phyloP scores from a whole-genome alignment of 805 yeast genomes.

The Ogataea salicorniae region DNA sequence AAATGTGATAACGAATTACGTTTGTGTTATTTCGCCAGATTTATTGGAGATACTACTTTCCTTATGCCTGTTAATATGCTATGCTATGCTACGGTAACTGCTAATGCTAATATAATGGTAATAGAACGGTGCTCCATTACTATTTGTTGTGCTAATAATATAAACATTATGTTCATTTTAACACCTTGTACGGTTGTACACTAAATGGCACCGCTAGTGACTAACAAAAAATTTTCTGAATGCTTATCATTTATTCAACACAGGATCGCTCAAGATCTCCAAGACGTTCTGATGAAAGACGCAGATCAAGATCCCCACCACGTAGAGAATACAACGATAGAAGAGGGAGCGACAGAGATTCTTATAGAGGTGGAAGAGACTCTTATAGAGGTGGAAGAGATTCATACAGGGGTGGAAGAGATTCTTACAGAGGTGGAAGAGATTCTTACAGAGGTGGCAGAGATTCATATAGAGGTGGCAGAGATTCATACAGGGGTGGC shows the following conservation, averaged over 20 bases:
- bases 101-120: too few relatives aligned
- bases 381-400: slow-evolving; percentile 19
- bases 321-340: slow-evolving; percentile 13
- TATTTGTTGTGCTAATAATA: slow-evolving; percentile 1
- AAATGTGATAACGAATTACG: not conserved
- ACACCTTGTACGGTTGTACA: not conserved
- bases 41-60: not conserved
- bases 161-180: not conserved
- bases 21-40: not conserved
- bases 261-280: slow-evolving; percentile 34
- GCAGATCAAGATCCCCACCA: slow-evolving; percentile 29
- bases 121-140: not conserved
- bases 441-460: slow-evolving; percentile 26
- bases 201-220: not conserved
- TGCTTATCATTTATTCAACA: not conserved
- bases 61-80: not conserved
- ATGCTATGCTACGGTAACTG: too few relatives aligned
- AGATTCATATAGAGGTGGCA: slow-evolving; percentile 16
- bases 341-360: slow-evolving; percentile 11
- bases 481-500: slow-evolving; percentile 14
- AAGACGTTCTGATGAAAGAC: slow-evolving; percentile 23
- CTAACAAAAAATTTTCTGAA: not conserved
- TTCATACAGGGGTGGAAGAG: slow-evolving; percentile 19
- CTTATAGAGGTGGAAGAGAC: slow-evolving; percentile 18
- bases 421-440: slow-evolving; percentile 26